phyloP scores from a whole-genome alignment of 164 flowering plant genomes.

The Taxillus chinensis region DNA sequence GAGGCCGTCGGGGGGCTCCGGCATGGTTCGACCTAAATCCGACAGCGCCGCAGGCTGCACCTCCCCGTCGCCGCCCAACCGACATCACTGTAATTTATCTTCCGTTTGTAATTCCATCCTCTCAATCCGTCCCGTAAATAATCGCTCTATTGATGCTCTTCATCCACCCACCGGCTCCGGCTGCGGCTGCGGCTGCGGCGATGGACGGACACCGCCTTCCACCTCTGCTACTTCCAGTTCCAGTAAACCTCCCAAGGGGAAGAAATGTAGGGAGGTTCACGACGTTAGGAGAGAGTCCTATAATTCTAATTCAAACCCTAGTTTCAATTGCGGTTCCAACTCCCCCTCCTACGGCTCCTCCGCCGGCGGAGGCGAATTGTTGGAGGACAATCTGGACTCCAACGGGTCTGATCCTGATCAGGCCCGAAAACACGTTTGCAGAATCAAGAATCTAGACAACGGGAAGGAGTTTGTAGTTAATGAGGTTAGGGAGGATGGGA shows the following conservation, averaged over 20 bases:
- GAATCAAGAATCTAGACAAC: conserved; percentile 81
- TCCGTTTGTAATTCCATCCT: conserved; percentile 3
- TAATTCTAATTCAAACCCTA: conserved; percentile 2
- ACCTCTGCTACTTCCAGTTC: conserved; percentile 7
- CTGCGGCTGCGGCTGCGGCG: conserved; percentile 7
- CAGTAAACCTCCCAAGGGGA: conserved; percentile 52
- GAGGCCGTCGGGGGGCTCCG: background rate
- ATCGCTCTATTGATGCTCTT: conserved; percentile 4
- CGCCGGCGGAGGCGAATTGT: conserved; percentile 15
- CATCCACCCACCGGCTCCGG: conserved; percentile 11
- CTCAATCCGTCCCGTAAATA: conserved; percentile 20
- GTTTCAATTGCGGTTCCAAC: conserved; percentile 10
- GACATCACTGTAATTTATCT: conserved; percentile 12
- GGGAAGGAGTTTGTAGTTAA: conserved; percentile 95
- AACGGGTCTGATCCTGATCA: conserved; percentile 9
- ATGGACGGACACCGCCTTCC: no score
- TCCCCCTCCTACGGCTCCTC: conserved; percentile 1
- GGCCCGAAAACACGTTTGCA: conserved; percentile 24
- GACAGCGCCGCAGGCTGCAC: conserved; percentile 18
- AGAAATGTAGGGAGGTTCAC: conserved; percentile 17
- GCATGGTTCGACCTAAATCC: conserved; percentile 43
- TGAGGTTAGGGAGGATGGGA: conserved; percentile 81
- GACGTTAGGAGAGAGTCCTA: conserved; percentile 16
- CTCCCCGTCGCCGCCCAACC: background rate
- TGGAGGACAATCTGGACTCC: conserved; percentile 19